Evolutionary conservation across 2,329 filamentous ascomycete species (phyloP), one percentile per base, ranked within the genome.

Genomic region (Trichoderma sp.): DNA sequence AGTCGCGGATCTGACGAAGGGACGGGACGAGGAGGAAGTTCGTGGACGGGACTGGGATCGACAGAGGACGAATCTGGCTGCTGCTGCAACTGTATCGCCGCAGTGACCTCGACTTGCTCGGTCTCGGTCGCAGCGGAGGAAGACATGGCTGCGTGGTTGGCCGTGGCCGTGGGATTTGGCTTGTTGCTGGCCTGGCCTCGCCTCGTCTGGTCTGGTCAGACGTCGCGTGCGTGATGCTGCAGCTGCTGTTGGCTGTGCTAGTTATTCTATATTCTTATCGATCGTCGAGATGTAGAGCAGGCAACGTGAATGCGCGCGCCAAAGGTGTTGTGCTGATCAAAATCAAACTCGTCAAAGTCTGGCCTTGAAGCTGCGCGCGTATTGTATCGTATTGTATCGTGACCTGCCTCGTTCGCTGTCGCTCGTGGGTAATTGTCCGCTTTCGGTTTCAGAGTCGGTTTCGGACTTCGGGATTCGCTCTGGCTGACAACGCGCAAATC

Each of bases 1-100:
- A 86, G 78, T 74, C 81, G 77, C 76, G 82, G 80, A 79, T 87
- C 82, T 77, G 84, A 82, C 5, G 85, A 81, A 11, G 85, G 85
- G n/a, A 84, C 81, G 56, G 86, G 86, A n/a, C 85, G 83, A 27
- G 86, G 85, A 12, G 87, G 87, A 8, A 83, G 77, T 21, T 74
- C 72, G 66, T 65, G 35, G 16, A 31, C 41, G 18, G 75, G 75
- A 29, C 69, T 76, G 24, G 69, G 75, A 11, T 74, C 71, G 69
- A 53, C 11, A 18, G 65, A 71, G 27, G 59, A 66, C 4, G 71
- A 12, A 21, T 59, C 21, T 74, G 64, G 33, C 60, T 66, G 66
- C 66, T 73, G 65, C 11, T 72, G 79, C 66, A 67, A n/a, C 41
- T 69, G 65, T 53, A 73, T 73, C 21, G 71, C 60, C 29, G 62